Conservation (phyloP, 2,329 filamentous ascomycete genomes). For the Fusarium nanum region DNA sequence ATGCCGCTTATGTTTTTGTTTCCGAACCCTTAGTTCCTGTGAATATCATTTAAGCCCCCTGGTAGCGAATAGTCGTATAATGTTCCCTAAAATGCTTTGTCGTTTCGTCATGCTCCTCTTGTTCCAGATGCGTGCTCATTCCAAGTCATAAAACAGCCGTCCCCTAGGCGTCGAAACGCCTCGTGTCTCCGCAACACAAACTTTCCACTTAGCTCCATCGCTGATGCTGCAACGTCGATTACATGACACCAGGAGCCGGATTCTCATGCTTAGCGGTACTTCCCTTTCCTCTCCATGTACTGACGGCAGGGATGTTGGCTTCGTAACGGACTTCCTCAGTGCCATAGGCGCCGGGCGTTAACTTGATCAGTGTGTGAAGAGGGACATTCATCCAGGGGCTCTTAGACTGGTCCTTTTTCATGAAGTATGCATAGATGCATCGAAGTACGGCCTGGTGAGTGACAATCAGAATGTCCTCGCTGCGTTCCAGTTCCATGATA, state of each 20-base stretch:
- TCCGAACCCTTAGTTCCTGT: slow-evolving; percentile 5
- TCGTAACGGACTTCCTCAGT: slow-evolving; percentile 90
- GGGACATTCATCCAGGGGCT: slow-evolving; percentile 99
- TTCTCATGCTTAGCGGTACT: slow-evolving; percentile 89
- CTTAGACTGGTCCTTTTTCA: slow-evolving; percentile 93
- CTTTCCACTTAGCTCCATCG: not conserved
- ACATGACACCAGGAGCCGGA: slow-evolving; percentile 57
- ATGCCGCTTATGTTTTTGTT: slow-evolving; percentile 20
- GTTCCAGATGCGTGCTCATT: slow-evolving; percentile 34
- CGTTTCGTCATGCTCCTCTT: slow-evolving; percentile 20
- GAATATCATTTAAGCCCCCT: slow-evolving; percentile 12
- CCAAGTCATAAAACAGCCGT: slow-evolving; percentile 30
- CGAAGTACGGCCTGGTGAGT: slow-evolving; percentile 96
- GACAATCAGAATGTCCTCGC: slow-evolving; percentile 96
- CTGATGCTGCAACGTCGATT: slow-evolving; percentile 7
- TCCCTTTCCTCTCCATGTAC: slow-evolving; percentile 95
- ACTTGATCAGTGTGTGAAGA: slow-evolving; percentile 93
- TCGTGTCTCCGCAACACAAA: slow-evolving; percentile 1
- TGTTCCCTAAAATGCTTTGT: slow-evolving; percentile 25
- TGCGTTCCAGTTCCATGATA: slow-evolving; percentile 98
- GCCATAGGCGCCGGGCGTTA: slow-evolving; percentile 93
- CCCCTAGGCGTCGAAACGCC: not conserved
- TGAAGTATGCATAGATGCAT: slow-evolving; percentile 99
- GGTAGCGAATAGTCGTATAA: slow-evolving; percentile 26
- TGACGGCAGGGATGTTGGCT: slow-evolving; percentile 94